Percentiles rank a stretch among this genome's conserved stretches.
Evolutionary conservation across 2,329 filamentous ascomycete genomes (phyloP).

Genomic region (Xenoacremonium recifei): DNA sequence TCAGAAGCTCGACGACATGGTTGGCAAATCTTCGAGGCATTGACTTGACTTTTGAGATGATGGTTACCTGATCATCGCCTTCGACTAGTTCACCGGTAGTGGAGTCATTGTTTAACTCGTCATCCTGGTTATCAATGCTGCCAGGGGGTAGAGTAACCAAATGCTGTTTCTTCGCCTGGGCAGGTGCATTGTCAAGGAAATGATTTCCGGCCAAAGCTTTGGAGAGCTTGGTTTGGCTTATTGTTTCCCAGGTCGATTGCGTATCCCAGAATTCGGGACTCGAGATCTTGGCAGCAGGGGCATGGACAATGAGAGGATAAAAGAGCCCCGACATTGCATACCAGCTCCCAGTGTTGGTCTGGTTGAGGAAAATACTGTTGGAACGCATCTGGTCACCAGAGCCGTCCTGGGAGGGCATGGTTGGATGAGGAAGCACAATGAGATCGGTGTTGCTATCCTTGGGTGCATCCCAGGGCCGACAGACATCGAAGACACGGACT

Average conservation of each 20-base stretch:
- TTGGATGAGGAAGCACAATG: slow-evolving; percentile 82
- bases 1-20: slow-evolving; percentile 53
- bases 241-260: slow-evolving; percentile 36
- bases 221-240: slow-evolving; percentile 48
- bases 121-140: slow-evolving; percentile 25
- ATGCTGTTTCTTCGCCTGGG: slow-evolving; percentile 31
- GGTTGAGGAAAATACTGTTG: slow-evolving; percentile 79
- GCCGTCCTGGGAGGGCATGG: slow-evolving; percentile 57
- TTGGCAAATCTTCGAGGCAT: slow-evolving; percentile 50
- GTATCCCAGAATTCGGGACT: slow-evolving; percentile 47
- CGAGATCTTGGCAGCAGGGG: slow-evolving; percentile 46
- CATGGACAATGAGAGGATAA: slow-evolving; percentile 82
- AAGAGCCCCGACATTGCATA: slow-evolving; percentile 86
- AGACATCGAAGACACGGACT: slow-evolving; percentile 85
- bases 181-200: slow-evolving; percentile 48
- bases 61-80: slow-evolving; percentile 35
- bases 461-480: slow-evolving; percentile 65
- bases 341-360: slow-evolving; percentile 84
- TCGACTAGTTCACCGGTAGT: slow-evolving; percentile 26
- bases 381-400: slow-evolving; percentile 51
- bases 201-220: slow-evolving; percentile 72
- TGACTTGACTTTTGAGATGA: slow-evolving; percentile 50
- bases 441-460: slow-evolving; percentile 69
- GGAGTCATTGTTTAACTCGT: slow-evolving; percentile 34
- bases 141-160: slow-evolving; percentile 37